These are phyloP conservation scores for Elaeagnus macrophylla DNA, from an alignment of 306 rosid species.

Conservation along the genomic window DNA sequence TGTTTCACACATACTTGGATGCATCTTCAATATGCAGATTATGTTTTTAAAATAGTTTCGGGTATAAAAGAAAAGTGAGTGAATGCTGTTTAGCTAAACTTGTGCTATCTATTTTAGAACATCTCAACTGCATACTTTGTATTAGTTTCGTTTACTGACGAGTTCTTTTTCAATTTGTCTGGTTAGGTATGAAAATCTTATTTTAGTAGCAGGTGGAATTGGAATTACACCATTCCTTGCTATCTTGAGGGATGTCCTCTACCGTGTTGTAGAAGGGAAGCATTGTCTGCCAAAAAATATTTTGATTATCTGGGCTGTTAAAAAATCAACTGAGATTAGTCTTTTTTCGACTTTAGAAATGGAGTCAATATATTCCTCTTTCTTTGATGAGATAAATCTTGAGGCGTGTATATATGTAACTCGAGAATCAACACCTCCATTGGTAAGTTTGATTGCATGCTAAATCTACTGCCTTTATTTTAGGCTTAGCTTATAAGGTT, in stretches of 20 bases:
- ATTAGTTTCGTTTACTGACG: constrained; percentile 4
- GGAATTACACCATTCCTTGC: constrained; percentile 47
- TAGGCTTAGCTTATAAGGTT: too few species aligned
- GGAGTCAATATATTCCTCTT: constrained; percentile 56
- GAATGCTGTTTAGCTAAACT: not conserved
- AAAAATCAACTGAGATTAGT: constrained; percentile 65
- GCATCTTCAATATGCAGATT: not conserved
- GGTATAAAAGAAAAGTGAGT: not conserved
- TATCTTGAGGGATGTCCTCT: constrained; percentile 77
- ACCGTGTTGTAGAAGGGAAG: constrained; percentile 61
- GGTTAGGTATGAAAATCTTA: constrained; percentile 72
- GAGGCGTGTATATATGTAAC: constrained; percentile 59
- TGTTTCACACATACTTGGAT: not conserved
- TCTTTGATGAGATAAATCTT: constrained; percentile 46
- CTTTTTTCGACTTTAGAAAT: constrained; percentile 65
- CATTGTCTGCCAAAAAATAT: constrained; percentile 56
- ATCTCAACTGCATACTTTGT: constrained; percentile 1
- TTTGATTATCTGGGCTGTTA: constrained; percentile 77
- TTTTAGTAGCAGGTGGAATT: constrained; percentile 92
- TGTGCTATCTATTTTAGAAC: not conserved
- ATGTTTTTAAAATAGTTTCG: not conserved
- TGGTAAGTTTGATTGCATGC: constrained; percentile 40
- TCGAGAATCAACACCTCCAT: constrained; percentile 67
- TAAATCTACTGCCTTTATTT: too few species aligned
- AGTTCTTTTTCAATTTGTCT: constrained; percentile 17